Evolutionary conservation across 768 basidiomycete species (phyloP), one percentile per base, ranked within the genome.

Genomic region (Auricularia cornea): DNA sequence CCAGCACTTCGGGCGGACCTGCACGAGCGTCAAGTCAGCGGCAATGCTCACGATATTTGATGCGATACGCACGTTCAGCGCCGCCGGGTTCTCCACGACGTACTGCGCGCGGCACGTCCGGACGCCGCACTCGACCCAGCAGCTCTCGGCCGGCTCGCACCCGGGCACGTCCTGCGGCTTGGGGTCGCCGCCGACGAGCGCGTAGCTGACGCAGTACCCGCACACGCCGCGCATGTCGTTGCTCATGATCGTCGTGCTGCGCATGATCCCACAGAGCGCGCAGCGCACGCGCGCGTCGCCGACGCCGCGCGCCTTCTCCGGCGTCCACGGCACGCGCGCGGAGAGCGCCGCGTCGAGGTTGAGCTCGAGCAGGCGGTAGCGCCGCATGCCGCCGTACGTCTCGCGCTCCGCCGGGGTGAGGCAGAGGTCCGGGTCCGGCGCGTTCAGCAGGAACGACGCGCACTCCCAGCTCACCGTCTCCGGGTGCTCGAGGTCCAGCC

Each of bases 391-490:
- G 54, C 70, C 65, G 59, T 72, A 71, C 2, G 67, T 63, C 18
- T 31, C 32, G 32, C 52, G 52, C 64, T 64, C 66, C 6, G 65
- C 66, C 1, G 65, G 59, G 20, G 40, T 62, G 14, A 66, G 69
- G 51, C 69, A 61, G 16, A 72, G 71, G 8, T 66, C 61, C 23
- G 67, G 69, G 10, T 41, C 60, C 0, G 69, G 67, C 3, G 65
- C 67, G 3, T 64, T 60, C 32, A 71, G 64, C 0, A 72, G 60
- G 54, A 72, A 61, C n/a, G 66, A 64, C n/a, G 70, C 72, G 59
- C 69, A 71, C 38, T 72, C 70, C 59, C 69, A 72, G 41, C 67
- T 67, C 60, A 72, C 67, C 62, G 71, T 72, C 60, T 72, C 72
- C 0, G 72, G 70, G 14, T 70, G 61, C 33, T 69, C 70, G 8